Base-by-base conservation (phyloP, 306 rosid species). In the Elaeagnus macrophylla region DNA sequence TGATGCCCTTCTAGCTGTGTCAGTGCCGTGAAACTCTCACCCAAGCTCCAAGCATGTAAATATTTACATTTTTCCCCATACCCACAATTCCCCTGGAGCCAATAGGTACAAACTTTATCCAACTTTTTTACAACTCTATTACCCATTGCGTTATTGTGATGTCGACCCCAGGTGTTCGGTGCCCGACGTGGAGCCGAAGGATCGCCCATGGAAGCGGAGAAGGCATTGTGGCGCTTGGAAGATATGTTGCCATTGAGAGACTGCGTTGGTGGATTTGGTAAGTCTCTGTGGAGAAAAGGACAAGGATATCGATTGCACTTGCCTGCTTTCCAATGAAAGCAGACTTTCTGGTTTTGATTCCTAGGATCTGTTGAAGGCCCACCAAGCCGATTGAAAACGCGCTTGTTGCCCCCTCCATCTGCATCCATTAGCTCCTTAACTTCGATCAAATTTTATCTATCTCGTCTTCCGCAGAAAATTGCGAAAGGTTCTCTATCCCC, bases 291-390 rank as follows among this genome's bases (percentile, higher is more conserved):
- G 32, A 80, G 81, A 35, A 37, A 93, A 0, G 71, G 80, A 47
- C 99, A 93, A 0, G 96, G 96, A 45, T 65, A 64, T 37, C 96
- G 91, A 19, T 44, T 82, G 75, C 99, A 93, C 67, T 81, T 81
- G n/a, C 99, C 99, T 3, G 96, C 96, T 59, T 79, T 83, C 99
- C 99, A 93, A 64, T 84, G 83, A 70, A 5, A 88, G 70, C 99
- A 93, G 9, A 93, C 99, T 68, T 75, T 84, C 70, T 80, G 93
- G 32, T 25, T 25, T 5, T 25, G 32, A 48, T 58, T 52, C 76
- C 54, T 87, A 2, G 65, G 1, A 51, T 81, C 95, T 12, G 71
- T 45, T 2, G 75, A 51, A 1, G 81, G 67, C 1, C 81, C 83
- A 46, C 87, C 81, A 32, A 84, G 71, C 10, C 96, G 72, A 19